Percentiles rank a stretch among this genome's conserved stretches.
phyloP scores from a whole-genome alignment of 345 rosid genomes.

The Dovyalis caffra region DNA sequence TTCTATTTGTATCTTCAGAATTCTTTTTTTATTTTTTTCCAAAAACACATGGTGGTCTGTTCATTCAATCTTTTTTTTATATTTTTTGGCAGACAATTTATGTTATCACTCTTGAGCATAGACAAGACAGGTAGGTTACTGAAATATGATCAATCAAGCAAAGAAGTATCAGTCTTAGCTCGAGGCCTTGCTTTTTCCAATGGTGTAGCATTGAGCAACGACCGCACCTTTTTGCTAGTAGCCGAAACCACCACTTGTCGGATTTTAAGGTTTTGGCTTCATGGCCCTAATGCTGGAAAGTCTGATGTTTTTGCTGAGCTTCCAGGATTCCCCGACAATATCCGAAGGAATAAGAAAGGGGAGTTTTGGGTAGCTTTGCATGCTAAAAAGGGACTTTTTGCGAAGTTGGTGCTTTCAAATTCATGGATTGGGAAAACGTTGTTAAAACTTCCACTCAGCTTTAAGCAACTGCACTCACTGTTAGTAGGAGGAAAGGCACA shows the following conservation, averaged over 20 bases:
- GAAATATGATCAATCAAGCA: slow-evolving; percentile 21
- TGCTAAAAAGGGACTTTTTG: slow-evolving; percentile 46
- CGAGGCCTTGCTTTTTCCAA: slow-evolving; percentile 25
- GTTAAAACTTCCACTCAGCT: slow-evolving; percentile 18
- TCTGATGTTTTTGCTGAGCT: slow-evolving; percentile 19
- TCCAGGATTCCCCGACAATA: slow-evolving; percentile 26
- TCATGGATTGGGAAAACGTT: slow-evolving; percentile 36
- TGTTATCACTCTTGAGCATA: not conserved
- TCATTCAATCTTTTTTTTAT: not conserved
- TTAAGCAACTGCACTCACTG: slow-evolving; percentile 45
- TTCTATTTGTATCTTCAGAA: not conserved
- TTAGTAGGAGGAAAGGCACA: slow-evolving; percentile 57
- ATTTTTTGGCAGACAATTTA: slow-evolving; percentile 19
- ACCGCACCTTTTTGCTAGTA: slow-evolving; percentile 17
- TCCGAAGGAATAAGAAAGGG: slow-evolving; percentile 21
- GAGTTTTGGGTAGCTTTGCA: slow-evolving; percentile 47
- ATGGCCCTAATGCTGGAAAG: slow-evolving; percentile 19
- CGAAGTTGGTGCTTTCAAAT: slow-evolving; percentile 38
- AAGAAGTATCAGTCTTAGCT: slow-evolving; percentile 11
- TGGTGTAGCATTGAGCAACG: slow-evolving; percentile 29
- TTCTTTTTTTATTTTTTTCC: not conserved
- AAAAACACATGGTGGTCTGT: not conserved
- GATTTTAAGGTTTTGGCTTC: slow-evolving; percentile 25
- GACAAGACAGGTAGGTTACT: slow-evolving; percentile 28
- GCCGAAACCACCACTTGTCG: slow-evolving; percentile 24